A percentile compares a stretch with the other conserved stretches of the same genome.
Conservation (phyloP, 2,329 filamentous ascomycete genomes). For the Penicillium aurantiogriseum region DNA sequence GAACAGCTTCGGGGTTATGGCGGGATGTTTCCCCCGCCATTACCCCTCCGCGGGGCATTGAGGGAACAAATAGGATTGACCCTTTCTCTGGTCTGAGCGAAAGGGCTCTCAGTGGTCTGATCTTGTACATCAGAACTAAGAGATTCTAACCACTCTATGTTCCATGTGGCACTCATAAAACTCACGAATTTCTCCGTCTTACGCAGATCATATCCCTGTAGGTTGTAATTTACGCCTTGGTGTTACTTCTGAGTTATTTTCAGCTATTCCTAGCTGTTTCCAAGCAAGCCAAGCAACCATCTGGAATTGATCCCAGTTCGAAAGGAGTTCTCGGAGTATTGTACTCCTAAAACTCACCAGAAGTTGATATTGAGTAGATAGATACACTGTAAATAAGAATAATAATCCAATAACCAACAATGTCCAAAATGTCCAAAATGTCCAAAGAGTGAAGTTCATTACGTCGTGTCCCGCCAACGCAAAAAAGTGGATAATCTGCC, state of each 20-base stretch:
- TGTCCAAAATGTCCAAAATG: neutral
- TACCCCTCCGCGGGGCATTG: neutral
- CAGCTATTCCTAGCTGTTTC: neutral
- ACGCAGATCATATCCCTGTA: neutral
- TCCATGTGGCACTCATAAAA: neutral
- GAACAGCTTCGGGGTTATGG: neutral
- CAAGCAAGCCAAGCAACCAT: neutral
- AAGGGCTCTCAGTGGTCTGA: neutral
- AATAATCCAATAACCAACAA: neutral
- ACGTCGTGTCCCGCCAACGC: conserved; percentile 1
- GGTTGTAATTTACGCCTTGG: neutral
- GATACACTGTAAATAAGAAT: no score
- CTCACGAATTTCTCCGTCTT: neutral
- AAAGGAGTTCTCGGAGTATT: neutral
- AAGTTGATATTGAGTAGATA: neutral
- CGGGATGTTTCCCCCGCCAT: neutral
- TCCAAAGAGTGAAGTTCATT: neutral
- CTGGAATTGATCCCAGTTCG: neutral
- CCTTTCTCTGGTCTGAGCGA: neutral
- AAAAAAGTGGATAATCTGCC: conserved; percentile 10
- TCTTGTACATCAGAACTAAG: neutral
- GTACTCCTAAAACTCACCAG: neutral
- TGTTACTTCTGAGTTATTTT: neutral
- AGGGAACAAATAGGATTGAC: neutral
- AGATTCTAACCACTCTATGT: neutral